These are phyloP conservation scores for Umbelopsis sp. DNA, from an alignment of 192 early-diverging fungal genomes.

Conservation along the genomic window DNA sequence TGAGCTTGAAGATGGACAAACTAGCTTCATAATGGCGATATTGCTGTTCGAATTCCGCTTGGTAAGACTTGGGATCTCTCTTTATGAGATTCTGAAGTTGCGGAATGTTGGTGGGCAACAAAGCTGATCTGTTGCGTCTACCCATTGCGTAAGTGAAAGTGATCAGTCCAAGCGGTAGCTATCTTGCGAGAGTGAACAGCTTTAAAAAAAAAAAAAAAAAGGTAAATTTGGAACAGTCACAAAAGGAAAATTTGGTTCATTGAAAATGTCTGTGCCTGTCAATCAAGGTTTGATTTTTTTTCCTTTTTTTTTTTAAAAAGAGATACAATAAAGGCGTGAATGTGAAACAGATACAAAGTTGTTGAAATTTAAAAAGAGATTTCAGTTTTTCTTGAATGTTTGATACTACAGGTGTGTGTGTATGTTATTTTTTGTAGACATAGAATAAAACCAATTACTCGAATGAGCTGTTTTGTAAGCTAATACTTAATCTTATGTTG, in stretches of 20 bases:
- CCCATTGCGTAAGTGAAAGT: constrained; percentile 49
- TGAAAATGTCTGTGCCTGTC: neutral
- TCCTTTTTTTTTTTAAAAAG: neutral
- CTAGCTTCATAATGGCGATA: constrained; percentile 88
- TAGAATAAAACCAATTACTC: neutral
- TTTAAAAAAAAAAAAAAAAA: constrained; percentile 18
- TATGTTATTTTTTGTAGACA: too few species aligned
- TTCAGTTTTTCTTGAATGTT: too few species aligned
- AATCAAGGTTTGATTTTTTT: too few species aligned
- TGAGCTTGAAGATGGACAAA: constrained; percentile 86
- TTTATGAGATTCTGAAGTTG: constrained; percentile 99
- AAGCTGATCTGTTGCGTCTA: constrained; percentile 61
- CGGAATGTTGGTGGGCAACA: constrained; percentile 82
- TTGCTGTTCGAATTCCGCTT: constrained; percentile 94
- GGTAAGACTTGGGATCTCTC: constrained; percentile 90
- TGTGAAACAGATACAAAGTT: neutral
- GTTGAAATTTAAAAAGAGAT: too few species aligned
- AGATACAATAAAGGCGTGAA: neutral
- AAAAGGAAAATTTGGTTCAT: neutral
- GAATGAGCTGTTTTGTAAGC: neutral
- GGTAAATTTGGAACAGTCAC: neutral
- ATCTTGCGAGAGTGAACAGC: neutral
- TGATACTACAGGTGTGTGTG: too few species aligned
- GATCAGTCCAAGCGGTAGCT: neutral
- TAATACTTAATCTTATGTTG: neutral